These are phyloP conservation scores for Aspergillus conjunctus DNA, from an alignment of 495 filamentous ascomycete species.

Conservation along the genomic window DNA sequence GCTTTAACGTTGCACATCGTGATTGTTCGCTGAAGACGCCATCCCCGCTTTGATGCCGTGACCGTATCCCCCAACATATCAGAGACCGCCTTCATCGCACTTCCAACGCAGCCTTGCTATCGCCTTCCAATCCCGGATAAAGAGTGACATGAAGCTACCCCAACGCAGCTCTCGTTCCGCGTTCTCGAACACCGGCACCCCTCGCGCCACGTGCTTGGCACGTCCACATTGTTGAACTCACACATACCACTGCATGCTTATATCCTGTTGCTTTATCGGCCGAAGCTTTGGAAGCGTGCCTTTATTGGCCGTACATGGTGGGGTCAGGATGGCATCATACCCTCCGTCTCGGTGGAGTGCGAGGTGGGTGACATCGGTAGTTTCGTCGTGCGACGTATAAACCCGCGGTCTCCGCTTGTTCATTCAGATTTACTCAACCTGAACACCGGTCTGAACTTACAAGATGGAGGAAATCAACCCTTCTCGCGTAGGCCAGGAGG, in stretches of 20 bases:
- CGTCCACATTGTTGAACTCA: too few relatives aligned
- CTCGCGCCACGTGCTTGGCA: background rate
- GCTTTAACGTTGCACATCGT: background rate
- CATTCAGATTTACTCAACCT: background rate
- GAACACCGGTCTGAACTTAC: background rate
- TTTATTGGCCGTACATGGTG: background rate
- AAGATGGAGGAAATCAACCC: background rate
- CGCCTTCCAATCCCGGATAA: background rate
- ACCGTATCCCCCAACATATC: background rate
- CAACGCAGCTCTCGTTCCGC: background rate
- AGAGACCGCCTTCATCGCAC: background rate
- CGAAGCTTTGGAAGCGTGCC: background rate
- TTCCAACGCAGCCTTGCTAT: background rate
- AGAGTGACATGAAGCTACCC: background rate
- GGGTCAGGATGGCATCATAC: background rate
- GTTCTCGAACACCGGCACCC: background rate
- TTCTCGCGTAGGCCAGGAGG: background rate
- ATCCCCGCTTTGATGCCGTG: background rate
- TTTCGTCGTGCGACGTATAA: too few relatives aligned
- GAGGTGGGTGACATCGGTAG: too few relatives aligned
- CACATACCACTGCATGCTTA: background rate
- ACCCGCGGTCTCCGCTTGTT: too few relatives aligned
- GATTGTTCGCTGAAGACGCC: background rate
- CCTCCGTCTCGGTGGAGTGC: background rate
- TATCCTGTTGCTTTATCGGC: background rate